Evolutionary conservation across 495 filamentous ascomycete genomes (phyloP).

Genomic region (Diplogelasinospora grovesii): DNA sequence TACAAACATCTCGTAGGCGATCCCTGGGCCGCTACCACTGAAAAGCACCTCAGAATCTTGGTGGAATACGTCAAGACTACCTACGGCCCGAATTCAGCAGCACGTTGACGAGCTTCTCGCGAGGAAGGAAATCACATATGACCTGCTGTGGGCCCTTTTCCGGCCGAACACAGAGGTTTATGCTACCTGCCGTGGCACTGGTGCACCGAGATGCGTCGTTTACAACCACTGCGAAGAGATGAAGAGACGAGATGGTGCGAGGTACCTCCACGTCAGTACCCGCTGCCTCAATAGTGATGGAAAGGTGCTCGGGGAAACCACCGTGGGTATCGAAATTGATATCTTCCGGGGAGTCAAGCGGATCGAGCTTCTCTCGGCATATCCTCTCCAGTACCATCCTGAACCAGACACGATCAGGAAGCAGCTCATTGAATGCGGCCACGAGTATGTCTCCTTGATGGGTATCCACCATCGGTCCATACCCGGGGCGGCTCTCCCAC

Average conservation of each 20-base stretch:
- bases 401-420: background rate
- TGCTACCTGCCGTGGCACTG: background rate
- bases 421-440: background rate
- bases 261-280: conserved; percentile 1
- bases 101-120: background rate
- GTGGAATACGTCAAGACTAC: background rate
- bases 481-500: no score
- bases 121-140: background rate
- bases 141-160: background rate
- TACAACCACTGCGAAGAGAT: conserved; percentile 1
- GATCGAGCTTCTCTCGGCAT: background rate
- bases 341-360: conserved; percentile 1
- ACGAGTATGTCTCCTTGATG: background rate
- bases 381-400: background rate
- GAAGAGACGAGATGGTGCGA: conserved; percentile 1
- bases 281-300: background rate
- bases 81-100: conserved; percentile 1
- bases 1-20: background rate
- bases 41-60: background rate
- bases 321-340: background rate
- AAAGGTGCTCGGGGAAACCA: background rate
- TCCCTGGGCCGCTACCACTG: background rate
- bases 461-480: conserved; percentile 1
- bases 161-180: conserved; percentile 1
- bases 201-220: background rate